Percentiles rank a stretch among this genome's conserved stretches.
These are phyloP conservation scores for Platanthera guangdongensis DNA, from an alignment of 106 monocot genomes.

Conservation along the genomic window DNA sequence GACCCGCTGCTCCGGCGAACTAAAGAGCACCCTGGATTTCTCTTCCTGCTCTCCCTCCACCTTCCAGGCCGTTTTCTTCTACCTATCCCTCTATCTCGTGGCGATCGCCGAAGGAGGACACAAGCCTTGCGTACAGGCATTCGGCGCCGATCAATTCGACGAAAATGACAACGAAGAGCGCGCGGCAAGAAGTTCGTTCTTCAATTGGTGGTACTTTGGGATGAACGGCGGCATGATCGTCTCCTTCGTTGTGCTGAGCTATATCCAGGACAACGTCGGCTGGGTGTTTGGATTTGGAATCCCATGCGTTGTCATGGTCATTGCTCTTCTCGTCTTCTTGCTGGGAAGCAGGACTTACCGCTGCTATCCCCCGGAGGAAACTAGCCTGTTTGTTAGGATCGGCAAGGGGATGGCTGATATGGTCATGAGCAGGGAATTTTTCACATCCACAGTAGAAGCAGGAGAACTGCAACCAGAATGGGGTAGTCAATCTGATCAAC, in stretches of 20 bases:
- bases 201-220: slow-evolving; percentile 69
- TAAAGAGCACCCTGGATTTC: background rate
- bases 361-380: slow-evolving; percentile 7
- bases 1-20: background rate
- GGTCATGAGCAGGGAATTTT: background rate
- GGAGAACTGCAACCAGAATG: background rate
- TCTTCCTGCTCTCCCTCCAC: slow-evolving; percentile 6
- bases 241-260: slow-evolving; percentile 13
- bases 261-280: slow-evolving; percentile 47
- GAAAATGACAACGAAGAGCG: slow-evolving; percentile 30
- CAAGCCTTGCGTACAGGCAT: slow-evolving; percentile 52
- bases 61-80: slow-evolving; percentile 30
- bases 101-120: slow-evolving; percentile 54
- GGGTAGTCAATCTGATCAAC: background rate
- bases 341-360: slow-evolving; percentile 40
- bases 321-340: slow-evolving; percentile 33
- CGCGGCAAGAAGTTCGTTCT: slow-evolving; percentile 43
- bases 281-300: slow-evolving; percentile 66
- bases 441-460: background rate
- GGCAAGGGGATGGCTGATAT: background rate
- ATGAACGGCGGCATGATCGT: slow-evolving; percentile 10
- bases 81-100: slow-evolving; percentile 36
- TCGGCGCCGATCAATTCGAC: slow-evolving; percentile 73
- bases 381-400: slow-evolving; percentile 16
- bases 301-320: slow-evolving; percentile 29